Conservation (phyloP, 805 yeast species). For the Clavispora santaluciae region DNA sequence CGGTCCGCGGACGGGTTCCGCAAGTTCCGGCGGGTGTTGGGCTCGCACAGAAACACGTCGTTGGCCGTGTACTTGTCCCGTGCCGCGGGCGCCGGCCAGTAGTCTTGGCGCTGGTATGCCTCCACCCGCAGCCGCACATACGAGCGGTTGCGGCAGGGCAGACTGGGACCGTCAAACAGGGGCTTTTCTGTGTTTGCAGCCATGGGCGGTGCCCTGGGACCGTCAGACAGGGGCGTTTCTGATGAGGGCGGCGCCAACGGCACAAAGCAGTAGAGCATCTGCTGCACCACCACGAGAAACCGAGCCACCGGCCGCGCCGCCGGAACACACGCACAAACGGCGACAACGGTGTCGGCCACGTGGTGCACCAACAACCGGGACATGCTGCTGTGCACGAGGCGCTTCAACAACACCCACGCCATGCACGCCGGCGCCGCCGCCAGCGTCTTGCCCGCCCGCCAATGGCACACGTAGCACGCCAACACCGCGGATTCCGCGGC, state of each 20-base stretch:
- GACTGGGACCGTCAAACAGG: too few relatives aligned
- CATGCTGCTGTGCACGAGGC: background rate
- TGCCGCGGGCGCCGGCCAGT: too few relatives aligned
- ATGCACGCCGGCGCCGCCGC: background rate
- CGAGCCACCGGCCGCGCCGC: background rate
- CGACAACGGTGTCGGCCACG: background rate
- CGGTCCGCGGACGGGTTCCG: background rate
- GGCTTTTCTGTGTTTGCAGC: too few relatives aligned
- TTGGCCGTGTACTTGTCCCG: background rate
- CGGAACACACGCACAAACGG: background rate
- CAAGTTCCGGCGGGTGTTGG: background rate
- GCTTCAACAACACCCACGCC: background rate
- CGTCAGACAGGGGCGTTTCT: too few relatives aligned
- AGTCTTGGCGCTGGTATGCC: background rate
- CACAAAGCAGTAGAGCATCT: background rate
- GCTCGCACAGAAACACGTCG: background rate
- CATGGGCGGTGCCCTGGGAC: too few relatives aligned
- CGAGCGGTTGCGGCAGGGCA: too few relatives aligned
- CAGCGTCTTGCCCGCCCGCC: background rate
- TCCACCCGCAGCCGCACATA: background rate
- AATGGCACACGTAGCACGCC: background rate
- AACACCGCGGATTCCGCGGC: constrained; percentile 10
- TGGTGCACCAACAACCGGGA: background rate
- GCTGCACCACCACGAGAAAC: background rate
- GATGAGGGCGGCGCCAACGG: background rate